Percentiles rank a stretch among this genome's conserved stretches.
These are phyloP conservation scores for Xylaria sp. DNA, from an alignment of 2,329 filamentous ascomycete species.

Conservation along the genomic window DNA sequence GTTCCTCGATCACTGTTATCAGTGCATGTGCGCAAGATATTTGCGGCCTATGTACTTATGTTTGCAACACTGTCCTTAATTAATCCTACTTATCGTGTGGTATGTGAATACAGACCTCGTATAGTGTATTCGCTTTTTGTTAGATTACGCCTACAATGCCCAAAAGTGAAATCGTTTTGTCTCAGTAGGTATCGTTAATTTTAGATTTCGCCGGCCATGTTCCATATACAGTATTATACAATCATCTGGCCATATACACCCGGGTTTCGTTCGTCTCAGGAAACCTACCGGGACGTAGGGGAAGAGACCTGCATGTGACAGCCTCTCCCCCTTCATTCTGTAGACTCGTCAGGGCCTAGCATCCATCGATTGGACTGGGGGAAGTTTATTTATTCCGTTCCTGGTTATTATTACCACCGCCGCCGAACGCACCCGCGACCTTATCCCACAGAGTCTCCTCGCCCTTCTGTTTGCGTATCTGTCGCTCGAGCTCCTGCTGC, in stretches of 20 bases:
- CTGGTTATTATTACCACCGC: constrained; percentile 15
- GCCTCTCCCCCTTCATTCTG: neutral
- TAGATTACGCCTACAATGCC: neutral
- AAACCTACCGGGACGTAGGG: neutral
- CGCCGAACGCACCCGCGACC: constrained; percentile 48
- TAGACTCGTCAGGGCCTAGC: neutral
- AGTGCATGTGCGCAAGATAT: neutral
- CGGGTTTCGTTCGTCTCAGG: neutral
- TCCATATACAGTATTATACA: constrained; percentile 35
- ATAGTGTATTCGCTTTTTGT: no score
- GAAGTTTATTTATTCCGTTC: constrained; percentile 37
- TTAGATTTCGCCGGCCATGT: neutral
- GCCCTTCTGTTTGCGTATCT: constrained; percentile 66
- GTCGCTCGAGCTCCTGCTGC: constrained; percentile 63
- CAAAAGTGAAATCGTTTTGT: constrained; percentile 3
- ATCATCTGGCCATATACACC: constrained; percentile 9
- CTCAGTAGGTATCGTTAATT: constrained; percentile 12
- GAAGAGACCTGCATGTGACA: neutral
- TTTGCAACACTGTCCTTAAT: neutral
- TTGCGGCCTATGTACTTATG: neutral
- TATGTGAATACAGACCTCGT: no score
- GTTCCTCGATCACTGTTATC: neutral
- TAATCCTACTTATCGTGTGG: neutral
- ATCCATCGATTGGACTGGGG: neutral
- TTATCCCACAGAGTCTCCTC: constrained; percentile 57